Evolutionary conservation across 352 stramenopile genomes (phyloP).

Genomic region (Phytophthora tentaculata): DNA sequence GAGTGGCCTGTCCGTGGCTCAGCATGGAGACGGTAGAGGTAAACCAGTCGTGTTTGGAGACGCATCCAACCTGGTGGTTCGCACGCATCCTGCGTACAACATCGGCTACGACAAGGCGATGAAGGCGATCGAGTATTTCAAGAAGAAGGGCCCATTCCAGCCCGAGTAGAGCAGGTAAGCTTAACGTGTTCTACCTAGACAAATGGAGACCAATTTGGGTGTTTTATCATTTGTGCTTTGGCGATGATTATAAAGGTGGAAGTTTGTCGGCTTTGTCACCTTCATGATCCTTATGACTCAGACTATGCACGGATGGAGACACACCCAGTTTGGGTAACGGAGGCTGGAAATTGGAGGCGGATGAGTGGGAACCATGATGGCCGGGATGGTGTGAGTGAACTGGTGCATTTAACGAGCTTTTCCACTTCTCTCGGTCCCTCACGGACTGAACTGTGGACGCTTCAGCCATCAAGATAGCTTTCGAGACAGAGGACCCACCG

Average conservation of each 20-base stretch:
- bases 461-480: slow-evolving; percentile 61
- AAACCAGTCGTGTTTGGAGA: slow-evolving; percentile 62
- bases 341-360: slow-evolving; percentile 30
- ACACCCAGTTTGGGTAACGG: slow-evolving; percentile 56
- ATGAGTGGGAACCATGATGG: slow-evolving; percentile 28
- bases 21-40: slow-evolving; percentile 74
- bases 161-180: slow-evolving; percentile 31
- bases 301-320: slow-evolving; percentile 42
- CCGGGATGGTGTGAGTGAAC: slow-evolving; percentile 23
- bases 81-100: slow-evolving; percentile 94
- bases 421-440: slow-evolving; percentile 46
- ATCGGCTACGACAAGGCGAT: slow-evolving; percentile 89
- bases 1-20: slow-evolving; percentile 94
- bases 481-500: slow-evolving; percentile 40
- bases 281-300: slow-evolving; percentile 38
- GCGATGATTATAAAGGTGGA: slow-evolving; percentile 41
- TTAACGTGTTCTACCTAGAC: slow-evolving; percentile 5
- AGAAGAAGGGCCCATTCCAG: slow-evolving; percentile 57
- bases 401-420: slow-evolving; percentile 19
- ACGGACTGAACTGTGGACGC: slow-evolving; percentile 17
- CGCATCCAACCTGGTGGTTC: slow-evolving; percentile 73
- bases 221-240: slow-evolving; percentile 5
- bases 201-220: slow-evolving; percentile 3
- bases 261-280: slow-evolving; percentile 52
- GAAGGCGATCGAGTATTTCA: slow-evolving; percentile 74